Base-by-base conservation (phyloP, 345 rosid genomes). In the Passiflora organensis region DNA sequence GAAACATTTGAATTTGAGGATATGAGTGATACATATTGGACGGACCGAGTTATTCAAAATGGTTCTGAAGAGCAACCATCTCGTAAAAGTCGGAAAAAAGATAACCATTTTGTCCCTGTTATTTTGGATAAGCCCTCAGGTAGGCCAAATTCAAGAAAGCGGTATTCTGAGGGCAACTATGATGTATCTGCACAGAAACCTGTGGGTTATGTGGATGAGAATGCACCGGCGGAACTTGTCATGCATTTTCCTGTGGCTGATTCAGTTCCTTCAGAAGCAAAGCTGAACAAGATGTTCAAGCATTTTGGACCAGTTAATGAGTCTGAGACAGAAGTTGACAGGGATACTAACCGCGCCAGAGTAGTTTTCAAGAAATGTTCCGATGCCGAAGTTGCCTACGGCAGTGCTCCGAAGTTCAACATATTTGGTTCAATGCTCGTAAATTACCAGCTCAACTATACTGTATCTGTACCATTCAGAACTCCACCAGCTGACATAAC, bases 1-100 rank as follows among this genome's bases (percentile, higher is more conserved):
- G 91, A 80, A 73, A 78, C 96, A 60, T 91, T 86, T 63, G 95
- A 88, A 70, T 91, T 88, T 66, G 98, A 86, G 72, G 96, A 91
- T 68, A 79, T 77, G 90, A 84, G 70, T 41, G 98, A 91, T 65
- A 85, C 96, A 55, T 91, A 85, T 51, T 91, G 98, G 98, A 91
- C 93, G 38, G 91, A 88, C 77, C 79, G 86, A 61, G 76, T 88
- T 56, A 80, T 91, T 37, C 82, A 84, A 64, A 88, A 91, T 73
- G 94, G 95, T 43, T 79, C 83, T n/a, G 95, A 82, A 65, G 96
- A 84, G 84, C 88, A 82, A 43, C 82, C 75, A 59, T 23, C 71
- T 20, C 65, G 70, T 41, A 76, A 64, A 48, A 80, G 70, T 59
- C 61, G 56, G 20, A 74, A 60, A 69, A 68, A 63, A 32, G 80